phyloP scores from a whole-genome alignment of 345 rosid genomes.

The Eucalyptus microcorys region DNA sequence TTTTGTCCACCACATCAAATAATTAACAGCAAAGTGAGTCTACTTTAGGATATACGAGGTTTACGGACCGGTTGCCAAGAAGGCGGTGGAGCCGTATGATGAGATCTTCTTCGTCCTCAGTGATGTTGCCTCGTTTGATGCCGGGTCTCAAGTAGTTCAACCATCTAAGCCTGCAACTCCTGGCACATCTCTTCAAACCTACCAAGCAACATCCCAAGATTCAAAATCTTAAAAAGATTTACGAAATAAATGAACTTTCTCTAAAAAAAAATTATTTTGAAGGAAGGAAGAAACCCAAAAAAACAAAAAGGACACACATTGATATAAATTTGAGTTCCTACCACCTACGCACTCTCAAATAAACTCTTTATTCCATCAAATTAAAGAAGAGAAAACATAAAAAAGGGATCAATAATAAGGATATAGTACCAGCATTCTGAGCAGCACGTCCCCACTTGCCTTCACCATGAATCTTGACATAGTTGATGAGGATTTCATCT shows the following conservation, averaged over 20 bases:
- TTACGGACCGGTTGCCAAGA: not conserved
- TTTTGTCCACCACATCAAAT: not conserved
- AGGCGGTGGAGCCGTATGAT: slow-evolving; percentile 2
- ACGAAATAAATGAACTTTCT: not conserved
- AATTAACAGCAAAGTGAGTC: not conserved
- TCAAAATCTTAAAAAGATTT: not conserved
- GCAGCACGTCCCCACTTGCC: not conserved
- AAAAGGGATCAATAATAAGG: too few species aligned
- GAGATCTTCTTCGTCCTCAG: slow-evolving; percentile 2
- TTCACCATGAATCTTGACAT: not conserved
- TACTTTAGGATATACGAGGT: not conserved
- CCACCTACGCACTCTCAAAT: not conserved
- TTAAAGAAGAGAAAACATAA: not conserved
- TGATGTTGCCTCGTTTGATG: not conserved
- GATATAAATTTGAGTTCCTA: not conserved
- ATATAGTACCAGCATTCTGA: not conserved
- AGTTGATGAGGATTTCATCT: not conserved
- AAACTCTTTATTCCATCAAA: not conserved
- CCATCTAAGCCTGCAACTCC: slow-evolving; percentile 8
- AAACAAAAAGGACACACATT: not conserved
- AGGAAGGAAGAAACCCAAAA: not conserved
- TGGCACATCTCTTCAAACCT: slow-evolving; percentile 4
- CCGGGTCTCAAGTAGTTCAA: slow-evolving; percentile 1
- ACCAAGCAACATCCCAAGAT: not conserved
- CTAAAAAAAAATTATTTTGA: not conserved